A percentile compares a stretch with the other conserved stretches of the same genome.
Conservation (phyloP, 2,329 filamentous ascomycete genomes). For the Aspergillus ustus region DNA sequence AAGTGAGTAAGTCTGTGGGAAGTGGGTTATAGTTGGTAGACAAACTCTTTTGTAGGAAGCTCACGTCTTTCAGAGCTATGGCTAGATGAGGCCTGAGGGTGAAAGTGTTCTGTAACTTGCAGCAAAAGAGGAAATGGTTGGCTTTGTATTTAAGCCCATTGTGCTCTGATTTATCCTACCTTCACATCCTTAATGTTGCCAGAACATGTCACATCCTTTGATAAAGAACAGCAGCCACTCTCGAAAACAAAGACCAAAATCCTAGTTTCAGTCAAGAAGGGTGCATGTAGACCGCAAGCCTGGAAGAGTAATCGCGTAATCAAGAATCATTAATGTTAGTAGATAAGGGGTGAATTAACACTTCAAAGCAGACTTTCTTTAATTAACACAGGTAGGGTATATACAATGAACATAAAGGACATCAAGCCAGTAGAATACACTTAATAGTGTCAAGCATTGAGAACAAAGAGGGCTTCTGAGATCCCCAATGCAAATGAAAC, state of each 20-base stretch:
- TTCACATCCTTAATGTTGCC: background rate
- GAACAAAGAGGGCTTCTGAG: background rate
- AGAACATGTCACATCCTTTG: background rate
- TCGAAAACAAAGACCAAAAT: background rate
- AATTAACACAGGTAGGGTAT: background rate
- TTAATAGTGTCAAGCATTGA: background rate
- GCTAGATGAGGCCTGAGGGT: background rate
- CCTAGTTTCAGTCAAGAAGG: background rate
- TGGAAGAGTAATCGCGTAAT: background rate
- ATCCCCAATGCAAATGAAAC: background rate
- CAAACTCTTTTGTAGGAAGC: background rate
- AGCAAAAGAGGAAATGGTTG: background rate
- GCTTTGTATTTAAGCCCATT: background rate
- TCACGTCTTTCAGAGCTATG: background rate
- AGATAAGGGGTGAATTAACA: background rate
- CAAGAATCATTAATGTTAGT: background rate
- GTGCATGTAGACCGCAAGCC: background rate
- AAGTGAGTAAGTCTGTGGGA: background rate
- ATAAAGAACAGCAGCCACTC: background rate
- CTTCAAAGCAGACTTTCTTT: background rate
- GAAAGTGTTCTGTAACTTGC: background rate
- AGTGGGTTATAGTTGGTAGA: background rate
- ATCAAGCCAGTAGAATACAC: constrained; percentile 3
- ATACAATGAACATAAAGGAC: background rate
- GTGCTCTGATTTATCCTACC: background rate